These are phyloP conservation scores for Amniculicola lignicola DNA, from an alignment of 495 filamentous ascomycete species.

Conservation along the genomic window DNA sequence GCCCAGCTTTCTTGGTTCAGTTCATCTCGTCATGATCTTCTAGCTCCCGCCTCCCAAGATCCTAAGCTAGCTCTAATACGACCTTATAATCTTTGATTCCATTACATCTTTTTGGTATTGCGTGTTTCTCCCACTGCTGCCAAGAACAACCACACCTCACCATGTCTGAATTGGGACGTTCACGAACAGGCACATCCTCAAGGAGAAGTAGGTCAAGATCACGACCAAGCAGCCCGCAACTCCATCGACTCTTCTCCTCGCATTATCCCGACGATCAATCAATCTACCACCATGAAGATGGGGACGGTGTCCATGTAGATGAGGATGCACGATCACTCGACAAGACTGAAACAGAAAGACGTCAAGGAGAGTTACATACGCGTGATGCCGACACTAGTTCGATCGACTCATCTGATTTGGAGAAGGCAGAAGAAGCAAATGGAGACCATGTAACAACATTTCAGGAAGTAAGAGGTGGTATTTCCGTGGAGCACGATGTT, in stretches of 20 bases:
- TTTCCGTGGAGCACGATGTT: slow-evolving; percentile 36
- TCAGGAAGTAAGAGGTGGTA: slow-evolving; percentile 35
- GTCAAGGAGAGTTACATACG: background rate
- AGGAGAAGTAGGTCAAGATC: slow-evolving; percentile 22
- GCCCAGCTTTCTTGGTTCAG: no score
- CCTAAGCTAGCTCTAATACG: no score
- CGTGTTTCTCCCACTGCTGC: no score
- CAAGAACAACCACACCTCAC: no score
- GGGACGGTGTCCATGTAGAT: slow-evolving; percentile 15
- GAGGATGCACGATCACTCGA: slow-evolving; percentile 9
- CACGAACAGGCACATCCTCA: background rate
- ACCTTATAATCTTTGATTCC: no score
- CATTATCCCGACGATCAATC: slow-evolving; percentile 35
- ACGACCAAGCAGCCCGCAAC: slow-evolving; percentile 17
- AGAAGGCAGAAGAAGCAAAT: slow-evolving; percentile 23
- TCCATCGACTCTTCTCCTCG: slow-evolving; percentile 27
- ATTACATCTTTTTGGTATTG: no score
- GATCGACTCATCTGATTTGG: slow-evolving; percentile 11
- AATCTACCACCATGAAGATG: slow-evolving; percentile 33
- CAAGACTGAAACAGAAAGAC: slow-evolving; percentile 15
- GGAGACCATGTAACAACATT: slow-evolving; percentile 25
- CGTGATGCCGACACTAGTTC: slow-evolving; percentile 13
- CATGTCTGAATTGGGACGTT: slow-evolving; percentile 8
- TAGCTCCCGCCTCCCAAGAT: no score
- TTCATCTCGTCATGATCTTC: no score